Conservation (phyloP, 2,329 filamentous ascomycete species). For the Diaporthe ilicicola region DNA sequence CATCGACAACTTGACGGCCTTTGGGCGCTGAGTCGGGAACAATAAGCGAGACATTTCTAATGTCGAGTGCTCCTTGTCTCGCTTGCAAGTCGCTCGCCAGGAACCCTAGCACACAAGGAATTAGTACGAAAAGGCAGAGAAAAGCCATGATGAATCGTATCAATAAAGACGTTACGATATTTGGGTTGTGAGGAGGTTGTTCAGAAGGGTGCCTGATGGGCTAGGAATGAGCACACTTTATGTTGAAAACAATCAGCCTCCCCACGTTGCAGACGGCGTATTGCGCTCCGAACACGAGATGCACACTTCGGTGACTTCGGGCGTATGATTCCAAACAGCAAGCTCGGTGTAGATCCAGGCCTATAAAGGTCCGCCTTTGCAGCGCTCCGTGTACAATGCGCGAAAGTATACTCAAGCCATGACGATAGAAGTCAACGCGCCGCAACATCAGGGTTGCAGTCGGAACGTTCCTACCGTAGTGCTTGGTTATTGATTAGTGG, state of each 20-base stretch:
- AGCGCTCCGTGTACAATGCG: not conserved
- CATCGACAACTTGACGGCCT: constrained; percentile 14
- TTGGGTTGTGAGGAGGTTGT: not conserved
- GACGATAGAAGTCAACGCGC: not conserved
- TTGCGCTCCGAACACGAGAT: not conserved
- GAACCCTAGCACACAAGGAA: not conserved
- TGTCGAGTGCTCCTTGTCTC: not conserved
- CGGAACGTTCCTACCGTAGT: not conserved
- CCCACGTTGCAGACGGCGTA: not conserved
- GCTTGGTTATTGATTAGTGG: constrained; percentile 1
- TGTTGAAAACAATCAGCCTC: not conserved
- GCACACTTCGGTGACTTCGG: not conserved
- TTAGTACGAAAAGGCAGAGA: not conserved
- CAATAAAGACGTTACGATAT: accelerated
- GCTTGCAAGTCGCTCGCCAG: not conserved
- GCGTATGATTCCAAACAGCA: not conserved
- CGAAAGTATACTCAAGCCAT: not conserved
- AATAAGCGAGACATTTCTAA: not conserved
- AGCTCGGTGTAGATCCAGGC: not conserved
- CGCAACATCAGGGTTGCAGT: not conserved
- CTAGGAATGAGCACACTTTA: not conserved
- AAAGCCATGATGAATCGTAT: not conserved
- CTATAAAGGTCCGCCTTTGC: not conserved
- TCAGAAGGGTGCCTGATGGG: not conserved
- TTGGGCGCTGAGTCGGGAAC: not conserved